Conservation (phyloP, 2,329 filamentous ascomycete genomes). For the Ascosphaera pollenicola region DNA sequence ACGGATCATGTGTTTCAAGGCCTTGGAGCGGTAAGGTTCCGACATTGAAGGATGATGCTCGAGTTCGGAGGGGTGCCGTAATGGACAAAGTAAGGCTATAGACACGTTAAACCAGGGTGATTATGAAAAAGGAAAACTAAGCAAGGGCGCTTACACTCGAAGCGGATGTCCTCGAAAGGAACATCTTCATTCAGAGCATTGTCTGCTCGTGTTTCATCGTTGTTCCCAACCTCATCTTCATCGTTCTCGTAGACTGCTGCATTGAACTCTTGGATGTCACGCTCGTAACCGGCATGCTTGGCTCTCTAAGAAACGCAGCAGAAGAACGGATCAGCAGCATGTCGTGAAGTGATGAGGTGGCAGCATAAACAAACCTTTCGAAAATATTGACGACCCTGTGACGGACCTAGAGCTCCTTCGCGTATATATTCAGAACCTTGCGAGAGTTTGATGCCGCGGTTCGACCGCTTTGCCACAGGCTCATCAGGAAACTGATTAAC, state of each 20-base stretch:
- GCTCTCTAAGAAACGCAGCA: constrained; percentile 24
- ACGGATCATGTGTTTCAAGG: constrained; percentile 33
- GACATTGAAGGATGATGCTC: constrained; percentile 36
- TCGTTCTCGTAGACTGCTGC: constrained; percentile 40
- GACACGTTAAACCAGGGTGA: neutral
- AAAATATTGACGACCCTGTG: constrained; percentile 29
- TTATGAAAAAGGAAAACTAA: neutral
- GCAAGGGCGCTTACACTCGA: constrained; percentile 27
- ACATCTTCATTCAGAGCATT: constrained; percentile 29
- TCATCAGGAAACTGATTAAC: constrained; percentile 19
- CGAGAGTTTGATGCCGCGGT: constrained; percentile 39
- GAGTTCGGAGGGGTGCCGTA: constrained; percentile 39
- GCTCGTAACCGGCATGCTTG: constrained; percentile 38
- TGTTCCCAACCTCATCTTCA: constrained; percentile 38
- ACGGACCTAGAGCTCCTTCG: constrained; percentile 30
- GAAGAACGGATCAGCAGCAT: constrained; percentile 1
- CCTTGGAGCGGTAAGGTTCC: constrained; percentile 34
- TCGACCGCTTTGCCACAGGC: constrained; percentile 30
- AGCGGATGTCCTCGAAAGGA: constrained; percentile 33
- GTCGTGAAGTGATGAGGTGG: neutral
- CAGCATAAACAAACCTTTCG: constrained; percentile 25
- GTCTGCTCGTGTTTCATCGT: constrained; percentile 17
- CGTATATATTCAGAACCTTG: constrained; percentile 34
- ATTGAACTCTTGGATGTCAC: constrained; percentile 36
- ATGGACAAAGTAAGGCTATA: constrained; percentile 35